phyloP scores from a whole-genome alignment of 495 filamentous ascomycete species.

The Podospora didyma region DNA sequence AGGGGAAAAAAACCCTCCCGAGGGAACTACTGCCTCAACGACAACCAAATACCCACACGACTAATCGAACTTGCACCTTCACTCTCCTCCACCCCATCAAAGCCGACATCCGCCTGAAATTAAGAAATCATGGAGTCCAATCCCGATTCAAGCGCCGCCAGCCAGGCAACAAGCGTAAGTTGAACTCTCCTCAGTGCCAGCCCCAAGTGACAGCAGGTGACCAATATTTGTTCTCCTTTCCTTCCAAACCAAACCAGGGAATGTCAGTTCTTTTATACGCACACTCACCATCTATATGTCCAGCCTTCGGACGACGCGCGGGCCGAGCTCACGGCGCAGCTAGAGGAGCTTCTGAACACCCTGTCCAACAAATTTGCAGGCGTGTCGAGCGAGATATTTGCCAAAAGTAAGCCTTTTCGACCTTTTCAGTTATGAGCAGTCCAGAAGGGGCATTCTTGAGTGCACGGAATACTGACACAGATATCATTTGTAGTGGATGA shows the following conservation, averaged over 20 bases:
- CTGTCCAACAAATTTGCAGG: constrained; percentile 79
- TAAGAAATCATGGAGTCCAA: constrained; percentile 25
- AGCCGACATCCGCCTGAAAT: background rate
- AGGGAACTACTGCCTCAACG: background rate
- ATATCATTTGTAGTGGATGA: constrained; percentile 70
- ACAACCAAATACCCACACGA: no score
- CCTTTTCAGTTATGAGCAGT: no score
- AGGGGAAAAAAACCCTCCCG: background rate
- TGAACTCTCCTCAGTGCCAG: background rate
- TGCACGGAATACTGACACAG: background rate
- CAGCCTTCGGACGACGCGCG: constrained; percentile 36
- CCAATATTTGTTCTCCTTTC: no score
- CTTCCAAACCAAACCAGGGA: no score
- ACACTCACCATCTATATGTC: background rate
- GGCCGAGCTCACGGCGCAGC: constrained; percentile 67
- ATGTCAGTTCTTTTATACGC: no score
- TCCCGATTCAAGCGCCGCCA: constrained; percentile 21
- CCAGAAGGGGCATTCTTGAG: no score
- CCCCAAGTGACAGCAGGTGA: no score
- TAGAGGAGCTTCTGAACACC: constrained; percentile 81
- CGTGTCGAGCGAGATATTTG: constrained; percentile 78
- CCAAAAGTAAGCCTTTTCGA: constrained; percentile 63
- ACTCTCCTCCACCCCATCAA: background rate
- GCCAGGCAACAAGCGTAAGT: constrained; percentile 26
- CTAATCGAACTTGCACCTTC: background rate